Conservation (phyloP, 805 yeast genomes). For the Debaryomyces hansenii region DNA sequence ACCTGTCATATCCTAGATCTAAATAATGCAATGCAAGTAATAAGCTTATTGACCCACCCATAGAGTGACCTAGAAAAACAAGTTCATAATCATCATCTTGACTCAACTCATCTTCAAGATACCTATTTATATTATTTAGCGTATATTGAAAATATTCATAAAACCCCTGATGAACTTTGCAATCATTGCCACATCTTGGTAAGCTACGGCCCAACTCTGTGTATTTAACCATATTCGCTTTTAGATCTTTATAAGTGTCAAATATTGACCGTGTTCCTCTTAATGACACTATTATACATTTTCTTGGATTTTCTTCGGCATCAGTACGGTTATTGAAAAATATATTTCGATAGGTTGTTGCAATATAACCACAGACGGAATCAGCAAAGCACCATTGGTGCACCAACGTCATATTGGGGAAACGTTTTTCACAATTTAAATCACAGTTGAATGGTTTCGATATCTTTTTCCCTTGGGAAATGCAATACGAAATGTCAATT, state of each 20-base stretch:
- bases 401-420: conserved; percentile 37
- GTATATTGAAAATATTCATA: conserved; percentile 29
- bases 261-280: conserved; percentile 45
- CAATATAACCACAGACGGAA: conserved; percentile 40
- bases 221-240: conserved; percentile 34
- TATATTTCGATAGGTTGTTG: conserved; percentile 27
- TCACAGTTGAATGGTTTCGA: conserved; percentile 40
- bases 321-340: conserved; percentile 16
- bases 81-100: conserved; percentile 21
- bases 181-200: conserved; percentile 28
- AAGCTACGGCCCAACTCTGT: conserved; percentile 19
- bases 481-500: conserved; percentile 45
- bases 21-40: conserved; percentile 36
- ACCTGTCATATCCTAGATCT: conserved; percentile 30
- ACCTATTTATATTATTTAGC: conserved; percentile 20
- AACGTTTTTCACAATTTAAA: conserved; percentile 29
- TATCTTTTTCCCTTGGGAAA: conserved; percentile 28
- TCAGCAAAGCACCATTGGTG: conserved; percentile 43
- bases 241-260: conserved; percentile 41
- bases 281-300: conserved; percentile 34
- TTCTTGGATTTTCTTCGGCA: conserved; percentile 10
- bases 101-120: conserved; percentile 21
- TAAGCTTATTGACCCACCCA: conserved; percentile 44
- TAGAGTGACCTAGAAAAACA: conserved; percentile 30
- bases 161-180: conserved; percentile 43